Percentiles rank a stretch among this genome's conserved stretches.
phyloP scores from a whole-genome alignment of 306 rosid species.

The Acacia acuminata region DNA sequence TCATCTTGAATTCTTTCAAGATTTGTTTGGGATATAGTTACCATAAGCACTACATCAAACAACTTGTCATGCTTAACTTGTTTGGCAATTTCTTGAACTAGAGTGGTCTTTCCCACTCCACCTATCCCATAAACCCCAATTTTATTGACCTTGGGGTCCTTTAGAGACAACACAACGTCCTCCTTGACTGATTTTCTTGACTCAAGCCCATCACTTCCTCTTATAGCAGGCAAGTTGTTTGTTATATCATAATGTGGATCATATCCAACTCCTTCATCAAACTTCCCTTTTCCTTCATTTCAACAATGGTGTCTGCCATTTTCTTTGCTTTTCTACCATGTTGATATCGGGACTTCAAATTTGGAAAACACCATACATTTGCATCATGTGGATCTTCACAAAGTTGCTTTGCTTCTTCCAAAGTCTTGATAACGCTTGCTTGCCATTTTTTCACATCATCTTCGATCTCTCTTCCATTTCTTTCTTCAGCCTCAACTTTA shows the following conservation, averaged over 20 bases:
- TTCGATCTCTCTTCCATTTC: not conserved
- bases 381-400: not conserved
- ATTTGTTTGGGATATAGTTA: not conserved
- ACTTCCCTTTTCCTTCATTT: not conserved
- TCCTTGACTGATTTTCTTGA: not conserved
- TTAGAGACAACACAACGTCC: not conserved
- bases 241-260: not conserved
- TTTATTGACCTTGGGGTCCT: not conserved
- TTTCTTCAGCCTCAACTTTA: not conserved
- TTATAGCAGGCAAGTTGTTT: not conserved
- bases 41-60: not conserved
- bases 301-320: not conserved
- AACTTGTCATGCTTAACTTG: not conserved
- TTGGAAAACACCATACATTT: not conserved
- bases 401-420: not conserved
- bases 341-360: not conserved
- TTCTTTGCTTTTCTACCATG: constrained; percentile 24
- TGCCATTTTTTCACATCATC: not conserved
- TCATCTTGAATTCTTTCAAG: not conserved
- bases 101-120: constrained; percentile 11
- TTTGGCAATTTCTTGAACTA: not conserved
- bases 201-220: not conserved
- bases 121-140: constrained; percentile 1
- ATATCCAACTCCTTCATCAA: not conserved
- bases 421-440: not conserved